Percentiles rank a stretch among this genome's conserved stretches.
Evolutionary conservation across 148 eudicot species (phyloP).

Genomic region (Fagopyrum homotropicum): DNA sequence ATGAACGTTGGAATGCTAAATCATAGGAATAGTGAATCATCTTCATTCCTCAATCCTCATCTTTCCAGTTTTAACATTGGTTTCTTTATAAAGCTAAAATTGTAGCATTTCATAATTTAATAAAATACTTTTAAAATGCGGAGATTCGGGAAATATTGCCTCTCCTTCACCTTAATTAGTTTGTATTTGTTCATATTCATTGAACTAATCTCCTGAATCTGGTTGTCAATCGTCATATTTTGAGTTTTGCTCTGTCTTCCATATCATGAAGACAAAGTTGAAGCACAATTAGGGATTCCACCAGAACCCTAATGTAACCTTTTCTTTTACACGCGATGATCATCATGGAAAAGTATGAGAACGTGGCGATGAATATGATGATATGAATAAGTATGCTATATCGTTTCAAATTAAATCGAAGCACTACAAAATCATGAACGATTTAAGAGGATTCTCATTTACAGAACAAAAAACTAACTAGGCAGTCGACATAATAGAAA

Average conservation of each 20-base stretch:
- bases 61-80: no score
- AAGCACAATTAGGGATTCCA: neutral
- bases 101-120: no score
- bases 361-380: neutral
- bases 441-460: neutral
- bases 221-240: neutral
- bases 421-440: constrained; percentile 8
- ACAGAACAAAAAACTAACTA: constrained; percentile 11
- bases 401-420: neutral
- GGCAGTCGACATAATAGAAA: constrained; percentile 48
- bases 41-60: no score
- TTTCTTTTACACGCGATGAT: neutral
- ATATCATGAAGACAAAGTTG: neutral
- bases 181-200: no score
- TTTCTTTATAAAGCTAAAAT: no score
- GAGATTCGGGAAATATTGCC: no score
- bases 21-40: no score
- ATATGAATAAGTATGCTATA: neutral
- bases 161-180: no score
- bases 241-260: no score
- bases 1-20: no score
- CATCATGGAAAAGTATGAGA: neutral
- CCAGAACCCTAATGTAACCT: neutral
- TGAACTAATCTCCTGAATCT: neutral
- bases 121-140: no score